Conservation (phyloP, 176 grass and related monocot genomes). For the Oryza coarctata region DNA sequence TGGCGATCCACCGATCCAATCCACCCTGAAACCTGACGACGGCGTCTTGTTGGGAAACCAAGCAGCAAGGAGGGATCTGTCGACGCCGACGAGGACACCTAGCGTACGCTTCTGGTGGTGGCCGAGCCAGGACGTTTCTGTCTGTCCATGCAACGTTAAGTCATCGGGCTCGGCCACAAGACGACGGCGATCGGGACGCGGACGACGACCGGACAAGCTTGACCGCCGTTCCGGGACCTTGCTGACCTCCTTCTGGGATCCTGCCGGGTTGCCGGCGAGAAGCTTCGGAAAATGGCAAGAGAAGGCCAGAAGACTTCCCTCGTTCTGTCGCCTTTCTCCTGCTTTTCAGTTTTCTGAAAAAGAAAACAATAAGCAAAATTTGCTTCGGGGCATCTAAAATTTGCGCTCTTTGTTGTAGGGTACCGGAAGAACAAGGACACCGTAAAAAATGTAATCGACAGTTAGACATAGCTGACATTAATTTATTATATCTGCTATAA, state of each 20-base stretch:
- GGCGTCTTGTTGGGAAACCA: slow-evolving; percentile 9
- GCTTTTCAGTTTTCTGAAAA: neutral
- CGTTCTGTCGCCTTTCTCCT: neutral
- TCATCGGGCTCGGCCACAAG: slow-evolving; percentile 19
- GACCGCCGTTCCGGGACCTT: slow-evolving; percentile 31
- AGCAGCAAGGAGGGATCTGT: neutral
- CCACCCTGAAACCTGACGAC: neutral
- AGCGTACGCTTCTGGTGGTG: neutral
- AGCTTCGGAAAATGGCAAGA: slow-evolving; percentile 16
- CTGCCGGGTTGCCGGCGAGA: slow-evolving; percentile 34
- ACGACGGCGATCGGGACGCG: too few species aligned
- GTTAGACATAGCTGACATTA: too few species aligned
- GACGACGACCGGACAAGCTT: neutral
- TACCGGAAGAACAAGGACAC: too few species aligned
- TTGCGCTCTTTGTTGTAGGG: too few species aligned
- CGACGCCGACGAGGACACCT: slow-evolving; percentile 16
- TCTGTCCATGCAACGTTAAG: neutral
- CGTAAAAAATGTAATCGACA: too few species aligned
- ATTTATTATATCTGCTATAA: too few species aligned
- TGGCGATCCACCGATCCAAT: neutral
- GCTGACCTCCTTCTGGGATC: slow-evolving; percentile 39
- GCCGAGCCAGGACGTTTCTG: neutral
- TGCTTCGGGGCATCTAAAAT: too few species aligned
- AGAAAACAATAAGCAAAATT: too few species aligned
- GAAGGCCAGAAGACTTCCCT: neutral